Conservation (phyloP, 306 rosid genomes). For the Abrus pulchellus region DNA sequence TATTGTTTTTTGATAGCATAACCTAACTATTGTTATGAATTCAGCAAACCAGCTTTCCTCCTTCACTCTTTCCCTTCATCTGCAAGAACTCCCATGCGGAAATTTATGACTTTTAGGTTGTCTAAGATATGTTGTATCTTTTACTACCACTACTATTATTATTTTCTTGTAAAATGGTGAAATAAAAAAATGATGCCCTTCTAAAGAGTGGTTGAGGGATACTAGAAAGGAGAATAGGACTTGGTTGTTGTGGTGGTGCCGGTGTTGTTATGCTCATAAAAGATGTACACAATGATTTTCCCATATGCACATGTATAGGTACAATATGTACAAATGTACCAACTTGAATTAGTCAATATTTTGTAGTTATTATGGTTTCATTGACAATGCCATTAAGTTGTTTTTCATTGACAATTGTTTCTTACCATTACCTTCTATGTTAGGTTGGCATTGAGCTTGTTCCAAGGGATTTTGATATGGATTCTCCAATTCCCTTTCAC, state of each 20-base stretch:
- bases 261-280: slow-evolving; percentile 5
- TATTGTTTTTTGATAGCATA: neutral
- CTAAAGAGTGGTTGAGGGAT: neutral
- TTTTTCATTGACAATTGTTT: slow-evolving; percentile 43
- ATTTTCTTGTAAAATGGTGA: no score
- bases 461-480: slow-evolving; percentile 90
- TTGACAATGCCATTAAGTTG: slow-evolving; percentile 30
- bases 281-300: neutral
- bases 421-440: slow-evolving; percentile 12
- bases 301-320: neutral
- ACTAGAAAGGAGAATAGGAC: neutral
- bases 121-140: neutral
- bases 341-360: slow-evolving; percentile 12
- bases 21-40: slow-evolving; percentile 12
- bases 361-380: slow-evolving; percentile 26
- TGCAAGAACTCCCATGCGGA: neutral
- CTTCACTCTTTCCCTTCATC: neutral
- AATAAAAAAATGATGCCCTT: neutral
- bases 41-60: slow-evolving; percentile 1
- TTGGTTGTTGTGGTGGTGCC: neutral
- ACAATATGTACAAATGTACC: neutral
- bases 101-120: neutral
- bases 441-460: slow-evolving; percentile 89
- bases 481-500: slow-evolving; percentile 74
- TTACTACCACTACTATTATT: no score